Evolutionary conservation across 148 eudicot genomes (phyloP), one percentile per base, ranked within the genome.

Genomic region (Fallopia convolvulus): DNA sequence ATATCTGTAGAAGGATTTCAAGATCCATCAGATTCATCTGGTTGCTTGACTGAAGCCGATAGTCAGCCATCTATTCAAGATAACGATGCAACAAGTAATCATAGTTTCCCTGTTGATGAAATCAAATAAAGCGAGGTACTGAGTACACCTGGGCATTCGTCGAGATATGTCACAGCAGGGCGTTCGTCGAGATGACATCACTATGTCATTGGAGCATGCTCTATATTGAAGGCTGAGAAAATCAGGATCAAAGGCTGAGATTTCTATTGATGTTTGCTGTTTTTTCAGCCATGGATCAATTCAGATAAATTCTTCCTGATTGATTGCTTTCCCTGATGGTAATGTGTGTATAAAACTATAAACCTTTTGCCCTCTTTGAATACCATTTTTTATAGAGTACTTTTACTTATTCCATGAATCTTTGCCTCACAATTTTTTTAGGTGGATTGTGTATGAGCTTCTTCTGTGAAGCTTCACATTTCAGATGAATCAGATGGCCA

Each of bases 111-210:
- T n/a, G n/a, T n/a, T n/a, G n/a, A n/a, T n/a, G n/a, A n/a, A n/a
- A n/a, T n/a, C n/a, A n/a, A n/a, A n/a, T n/a, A n/a, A n/a, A n/a
- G n/a, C n/a, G n/a, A n/a, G n/a, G n/a, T n/a, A n/a, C n/a, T n/a
- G n/a, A n/a, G n/a, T n/a, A n/a, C n/a, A n/a, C n/a, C n/a, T n/a
- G n/a, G n/a, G n/a, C n/a, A n/a, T n/a, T n/a, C n/a, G n/a, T n/a
- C n/a, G n/a, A n/a, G 79, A 81, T 14, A 88, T 91, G 91, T 44
- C 70, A 11, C 46, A 41, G 52, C 83, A 77, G 15, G 91, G 89
- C 46, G 48, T 90, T 55, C 78, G 72, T 49, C 84, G 80, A n/a
- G 87, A 89, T 82, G 49, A 75, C 15, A 75, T 42, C 48, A 81
- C 85, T 42, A 75, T 74, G 79, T 74, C 84, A 55, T 70, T 86